Evolutionary conservation across 495 filamentous ascomycete species (phyloP), one percentile per base, ranked within the genome.

Genomic region (Pseudomonodictys pantanalensis): DNA sequence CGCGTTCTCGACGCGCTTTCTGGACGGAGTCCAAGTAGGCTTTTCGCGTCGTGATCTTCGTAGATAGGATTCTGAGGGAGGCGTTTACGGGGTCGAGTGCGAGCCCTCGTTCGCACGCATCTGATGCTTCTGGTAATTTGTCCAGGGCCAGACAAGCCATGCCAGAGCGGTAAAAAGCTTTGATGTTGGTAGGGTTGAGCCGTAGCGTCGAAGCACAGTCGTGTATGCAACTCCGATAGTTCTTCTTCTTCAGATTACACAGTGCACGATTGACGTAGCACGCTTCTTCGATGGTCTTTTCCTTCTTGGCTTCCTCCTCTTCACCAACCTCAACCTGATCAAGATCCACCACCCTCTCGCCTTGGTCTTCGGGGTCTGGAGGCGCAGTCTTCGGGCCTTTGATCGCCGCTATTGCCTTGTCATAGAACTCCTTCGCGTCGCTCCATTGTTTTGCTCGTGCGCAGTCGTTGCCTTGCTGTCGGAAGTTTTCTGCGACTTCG

Each of bases 361-460:
- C 58, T n/a, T n/a, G n/a, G 76, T 74, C 43, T 63, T 73, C 52
- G 5, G 52, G 22, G 8, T 66, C 61, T 24, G 51, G 60, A 12
- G n/a, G n/a, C n/a, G 56, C 42, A 39, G 60, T 48, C 20, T 67
- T 67, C 49, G 88, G 82, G 18, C 76, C 76, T 17, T 77, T 74
- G 22, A 96, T 71, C 0, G 91, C 81, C 2, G 81, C 73, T 28
- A 97, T 77, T 12, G 82, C 89, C 72, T 96, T 96, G 7, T 81
- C 83, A 68, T 98, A 98, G 75, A 89, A 96, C 66, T 96, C 91
- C 66, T 86, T 88, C 5, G 90, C 93, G 71, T 97, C 91, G 17
- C 74, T 76, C 85, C 87, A 97, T 44, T 81, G 76, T 72, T 86
- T 86, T 56, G 76, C 79, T 56, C 79, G 78, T 62, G 91, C 95